Conservation (phyloP, 495 filamentous ascomycete genomes). For the Mytilinidion resinicola region DNA sequence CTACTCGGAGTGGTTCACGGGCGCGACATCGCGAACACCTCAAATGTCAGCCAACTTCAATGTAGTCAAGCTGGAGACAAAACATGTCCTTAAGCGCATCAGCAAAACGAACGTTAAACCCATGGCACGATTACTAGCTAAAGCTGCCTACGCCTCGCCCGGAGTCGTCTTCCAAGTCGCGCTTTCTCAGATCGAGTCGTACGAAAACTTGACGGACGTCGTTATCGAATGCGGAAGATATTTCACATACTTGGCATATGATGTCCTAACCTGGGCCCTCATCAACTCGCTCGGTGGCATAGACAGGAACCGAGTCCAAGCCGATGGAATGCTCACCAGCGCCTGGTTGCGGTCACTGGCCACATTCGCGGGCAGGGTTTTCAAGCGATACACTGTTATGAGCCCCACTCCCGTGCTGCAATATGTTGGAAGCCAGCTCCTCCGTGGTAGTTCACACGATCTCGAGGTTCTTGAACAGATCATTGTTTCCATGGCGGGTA, state of each 20-base stretch:
- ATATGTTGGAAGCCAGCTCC: constrained; percentile 78
- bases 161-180: constrained; percentile 87
- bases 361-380: constrained; percentile 79
- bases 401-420: constrained; percentile 78
- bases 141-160: constrained; percentile 77
- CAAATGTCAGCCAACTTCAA: constrained; percentile 76
- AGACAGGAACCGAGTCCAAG: constrained; percentile 69
- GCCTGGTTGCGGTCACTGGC: constrained; percentile 82
- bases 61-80: constrained; percentile 66
- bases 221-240: constrained; percentile 91
- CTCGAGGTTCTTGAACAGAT: constrained; percentile 83
- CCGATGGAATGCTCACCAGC: constrained; percentile 78
- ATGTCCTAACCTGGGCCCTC: constrained; percentile 85
- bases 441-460: constrained; percentile 72
- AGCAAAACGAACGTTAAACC: constrained; percentile 75
- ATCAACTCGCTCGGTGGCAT: constrained; percentile 71
- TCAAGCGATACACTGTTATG: constrained; percentile 75
- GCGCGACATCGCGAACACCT: constrained; percentile 41
- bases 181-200: constrained; percentile 79
- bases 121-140: constrained; percentile 80
- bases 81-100: constrained; percentile 74
- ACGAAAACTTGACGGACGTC: constrained; percentile 85
- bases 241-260: constrained; percentile 86
- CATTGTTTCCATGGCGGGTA: constrained; percentile 84
- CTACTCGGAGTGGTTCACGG: constrained; percentile 79